A percentile compares a stretch with the other conserved stretches of the same genome.
phyloP scores from a whole-genome alignment of 2,329 filamentous ascomycete genomes.

The Penicillium sp. region DNA sequence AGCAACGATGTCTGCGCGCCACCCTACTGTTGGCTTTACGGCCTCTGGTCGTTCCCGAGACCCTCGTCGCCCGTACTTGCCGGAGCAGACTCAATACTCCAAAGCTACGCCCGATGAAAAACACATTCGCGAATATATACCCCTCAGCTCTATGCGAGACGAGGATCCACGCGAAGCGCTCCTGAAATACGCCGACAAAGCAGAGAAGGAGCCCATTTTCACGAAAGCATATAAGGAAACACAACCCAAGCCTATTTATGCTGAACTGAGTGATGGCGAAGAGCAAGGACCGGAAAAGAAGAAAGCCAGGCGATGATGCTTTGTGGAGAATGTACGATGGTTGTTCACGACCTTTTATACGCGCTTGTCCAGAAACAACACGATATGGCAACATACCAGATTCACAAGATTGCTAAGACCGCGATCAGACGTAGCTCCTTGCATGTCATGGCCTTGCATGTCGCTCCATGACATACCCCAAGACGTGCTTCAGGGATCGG shows the following conservation, averaged over 20 bases:
- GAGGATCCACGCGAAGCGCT: constrained; percentile 93
- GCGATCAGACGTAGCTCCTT: constrained; percentile 11
- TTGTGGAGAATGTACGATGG: background rate
- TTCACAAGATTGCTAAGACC: background rate
- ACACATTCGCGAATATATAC: constrained; percentile 83
- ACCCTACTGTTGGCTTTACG: constrained; percentile 70
- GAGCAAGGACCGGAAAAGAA: constrained; percentile 66
- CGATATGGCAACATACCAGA: background rate
- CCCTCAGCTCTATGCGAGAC: constrained; percentile 86
- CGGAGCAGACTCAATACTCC: constrained; percentile 80
- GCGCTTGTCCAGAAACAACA: background rate
- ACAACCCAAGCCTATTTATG: constrained; percentile 88
- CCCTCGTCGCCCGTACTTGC: constrained; percentile 79
- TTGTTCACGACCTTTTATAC: background rate
- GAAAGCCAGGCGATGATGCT: constrained; percentile 38
- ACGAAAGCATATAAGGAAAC: constrained; percentile 90
- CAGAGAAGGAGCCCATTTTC: constrained; percentile 88
- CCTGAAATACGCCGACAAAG: constrained; percentile 90
- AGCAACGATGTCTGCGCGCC: constrained; percentile 56
- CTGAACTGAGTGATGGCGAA: constrained; percentile 79
- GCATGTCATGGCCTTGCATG: constrained; percentile 17
- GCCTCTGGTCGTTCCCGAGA: constrained; percentile 73
- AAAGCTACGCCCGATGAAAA: constrained; percentile 86
- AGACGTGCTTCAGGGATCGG: constrained; percentile 17
- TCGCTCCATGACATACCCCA: constrained; percentile 16